These are phyloP conservation scores for Lactarius vividus DNA, from an alignment of 768 basidiomycete genomes.

Conservation along the genomic window DNA sequence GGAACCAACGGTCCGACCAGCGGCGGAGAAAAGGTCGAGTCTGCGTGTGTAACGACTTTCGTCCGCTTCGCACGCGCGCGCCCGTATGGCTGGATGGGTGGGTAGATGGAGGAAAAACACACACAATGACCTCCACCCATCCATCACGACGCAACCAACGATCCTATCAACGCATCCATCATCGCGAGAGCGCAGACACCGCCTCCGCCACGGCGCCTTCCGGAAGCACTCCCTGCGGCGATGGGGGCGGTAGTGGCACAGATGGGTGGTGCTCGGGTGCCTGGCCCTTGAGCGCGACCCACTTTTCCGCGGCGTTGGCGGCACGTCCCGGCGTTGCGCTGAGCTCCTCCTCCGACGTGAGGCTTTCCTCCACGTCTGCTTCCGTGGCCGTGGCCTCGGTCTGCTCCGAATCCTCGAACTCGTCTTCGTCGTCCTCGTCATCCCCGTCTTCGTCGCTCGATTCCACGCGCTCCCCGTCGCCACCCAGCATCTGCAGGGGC, in stretches of 20 bases:
- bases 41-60: background rate
- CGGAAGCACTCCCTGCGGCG: background rate
- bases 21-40: background rate
- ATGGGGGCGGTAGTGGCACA: background rate
- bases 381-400: conserved; percentile 56
- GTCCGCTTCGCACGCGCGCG: background rate
- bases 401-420: conserved; percentile 45
- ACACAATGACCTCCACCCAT: background rate
- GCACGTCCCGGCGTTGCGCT: conserved; percentile 31
- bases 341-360: conserved; percentile 69
- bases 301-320: conserved; percentile 57
- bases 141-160: conserved; percentile 9
- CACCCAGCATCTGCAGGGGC: conserved; percentile 14
- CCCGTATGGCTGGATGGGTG: background rate
- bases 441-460: conserved; percentile 30
- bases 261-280: conserved; percentile 6
- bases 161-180: background rate
- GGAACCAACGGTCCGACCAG: background rate
- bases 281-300: conserved; percentile 70
- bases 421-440: conserved; percentile 37
- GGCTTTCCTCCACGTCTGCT: conserved; percentile 73
- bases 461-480: conserved; percentile 20
- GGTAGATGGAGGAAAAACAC: background rate
- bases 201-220: background rate
- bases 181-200: background rate